Evolutionary conservation across 1,284 basidiomycete genomes (phyloP).

Genomic region (Ceratobasidium sp.): DNA sequence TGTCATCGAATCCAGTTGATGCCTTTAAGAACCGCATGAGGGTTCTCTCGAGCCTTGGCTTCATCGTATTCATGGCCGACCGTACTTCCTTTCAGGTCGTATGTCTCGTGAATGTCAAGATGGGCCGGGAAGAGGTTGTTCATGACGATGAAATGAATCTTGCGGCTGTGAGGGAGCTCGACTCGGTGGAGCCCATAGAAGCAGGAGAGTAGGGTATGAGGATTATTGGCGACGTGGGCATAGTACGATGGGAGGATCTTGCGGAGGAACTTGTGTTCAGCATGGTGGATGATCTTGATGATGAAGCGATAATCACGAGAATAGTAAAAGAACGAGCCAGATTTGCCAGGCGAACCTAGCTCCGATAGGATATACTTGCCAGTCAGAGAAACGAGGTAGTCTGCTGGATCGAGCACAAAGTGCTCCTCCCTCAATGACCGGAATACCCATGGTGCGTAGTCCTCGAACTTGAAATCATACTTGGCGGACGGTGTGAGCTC

Average conservation of each 20-base stretch:
- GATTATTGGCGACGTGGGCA: slow-evolving; percentile 85
- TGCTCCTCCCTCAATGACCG: slow-evolving; percentile 91
- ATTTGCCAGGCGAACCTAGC: slow-evolving; percentile 97
- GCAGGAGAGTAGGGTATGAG: slow-evolving; percentile 89
- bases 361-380: slow-evolving; percentile 98
- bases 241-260: slow-evolving; percentile 86
- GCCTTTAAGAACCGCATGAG: slow-evolving; percentile 91
- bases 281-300: slow-evolving; percentile 97
- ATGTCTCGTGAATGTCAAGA: slow-evolving; percentile 96
- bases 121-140: slow-evolving; percentile 99
- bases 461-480: slow-evolving; percentile 99
- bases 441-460: slow-evolving; percentile 98
- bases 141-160: slow-evolving; percentile 99
- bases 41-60: slow-evolving; percentile 78
- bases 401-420: slow-evolving; percentile 95
- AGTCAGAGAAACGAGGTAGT: slow-evolving; percentile 94
- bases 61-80: slow-evolving; percentile 88
- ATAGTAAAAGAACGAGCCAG: slow-evolving; percentile 99
- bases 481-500: slow-evolving; percentile 95
- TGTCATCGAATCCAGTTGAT: slow-evolving; percentile 91
- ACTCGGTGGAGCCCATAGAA: slow-evolving; percentile 98
- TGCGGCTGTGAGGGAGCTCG: slow-evolving; percentile 89
- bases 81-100: slow-evolving; percentile 94
- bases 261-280: slow-evolving; percentile 92
- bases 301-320: slow-evolving; percentile 98